These are phyloP conservation scores for Waltergamsia citrina DNA, from an alignment of 2,329 filamentous ascomycete species.

Conservation along the genomic window DNA sequence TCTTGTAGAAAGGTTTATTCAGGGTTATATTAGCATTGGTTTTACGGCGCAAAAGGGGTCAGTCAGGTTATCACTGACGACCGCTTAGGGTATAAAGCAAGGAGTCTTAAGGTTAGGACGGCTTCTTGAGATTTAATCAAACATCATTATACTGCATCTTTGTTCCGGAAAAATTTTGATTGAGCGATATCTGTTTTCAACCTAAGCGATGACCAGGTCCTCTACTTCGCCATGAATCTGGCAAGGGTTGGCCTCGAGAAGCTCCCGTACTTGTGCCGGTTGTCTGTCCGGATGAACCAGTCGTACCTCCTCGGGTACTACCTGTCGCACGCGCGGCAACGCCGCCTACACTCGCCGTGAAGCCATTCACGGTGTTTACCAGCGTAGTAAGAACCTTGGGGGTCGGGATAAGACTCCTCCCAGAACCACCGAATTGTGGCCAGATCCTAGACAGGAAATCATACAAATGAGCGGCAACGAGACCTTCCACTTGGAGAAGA, in stretches of 20 bases:
- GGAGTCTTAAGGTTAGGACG: conserved; percentile 1
- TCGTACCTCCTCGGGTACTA: conserved; percentile 5
- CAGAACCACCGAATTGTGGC: conserved; percentile 72
- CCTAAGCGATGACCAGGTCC: conserved; percentile 56
- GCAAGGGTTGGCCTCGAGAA: no score
- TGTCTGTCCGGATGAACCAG: conserved; percentile 23
- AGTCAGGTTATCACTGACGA: neutral
- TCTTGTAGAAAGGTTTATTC: neutral
- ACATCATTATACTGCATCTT: no score
- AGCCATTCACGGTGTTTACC: conserved; percentile 34
- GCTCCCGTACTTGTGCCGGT: conserved; percentile 36
- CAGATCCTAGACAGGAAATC: conserved; percentile 85
- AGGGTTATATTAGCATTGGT: neutral
- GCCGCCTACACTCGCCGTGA: neutral
- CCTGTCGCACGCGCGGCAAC: no score
- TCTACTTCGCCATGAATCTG: conserved; percentile 54
- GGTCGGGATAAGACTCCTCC: conserved; percentile 65
- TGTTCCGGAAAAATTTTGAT: no score
- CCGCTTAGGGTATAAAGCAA: neutral
- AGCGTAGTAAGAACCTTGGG: conserved; percentile 62
- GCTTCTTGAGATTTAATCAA: neutral
- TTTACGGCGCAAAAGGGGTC: neutral
- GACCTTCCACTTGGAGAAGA: conserved; percentile 61
- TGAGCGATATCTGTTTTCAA: conserved; percentile 13
- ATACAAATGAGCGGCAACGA: conserved; percentile 80